These are phyloP conservation scores for Moniliophthora roreri DNA, from an alignment of 1,284 basidiomycete species.

Conservation along the genomic window DNA sequence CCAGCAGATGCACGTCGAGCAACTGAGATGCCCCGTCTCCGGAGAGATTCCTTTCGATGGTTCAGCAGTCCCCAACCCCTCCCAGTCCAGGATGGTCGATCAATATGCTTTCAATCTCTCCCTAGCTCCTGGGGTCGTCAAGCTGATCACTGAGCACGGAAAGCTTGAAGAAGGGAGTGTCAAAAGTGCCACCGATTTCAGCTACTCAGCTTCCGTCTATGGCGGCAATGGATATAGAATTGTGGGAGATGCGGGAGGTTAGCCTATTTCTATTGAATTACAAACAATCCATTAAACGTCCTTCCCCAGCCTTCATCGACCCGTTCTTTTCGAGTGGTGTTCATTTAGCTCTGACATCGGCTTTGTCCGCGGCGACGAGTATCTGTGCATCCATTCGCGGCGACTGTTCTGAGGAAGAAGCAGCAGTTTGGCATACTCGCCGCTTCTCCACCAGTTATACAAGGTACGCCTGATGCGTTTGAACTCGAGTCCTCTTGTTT, in stretches of 20 bases:
- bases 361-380: slow-evolving; percentile 52
- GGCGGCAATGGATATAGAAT: slow-evolving; percentile 50
- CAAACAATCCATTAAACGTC: background rate
- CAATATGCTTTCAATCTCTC: slow-evolving; percentile 40
- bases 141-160: slow-evolving; percentile 40
- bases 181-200: slow-evolving; percentile 52
- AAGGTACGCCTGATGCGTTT: slow-evolving; percentile 33
- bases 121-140: slow-evolving; percentile 43
- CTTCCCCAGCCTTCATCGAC: slow-evolving; percentile 56
- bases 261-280: slow-evolving; percentile 16
- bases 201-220: slow-evolving; percentile 52
- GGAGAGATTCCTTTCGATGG: slow-evolving; percentile 1
- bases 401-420: slow-evolving; percentile 47
- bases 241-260: slow-evolving; percentile 61
- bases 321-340: slow-evolving; percentile 65
- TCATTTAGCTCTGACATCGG: slow-evolving; percentile 60
- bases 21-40: slow-evolving; percentile 1
- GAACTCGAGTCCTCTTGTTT: background rate
- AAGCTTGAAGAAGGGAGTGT: slow-evolving; percentile 32
- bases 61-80: slow-evolving; percentile 20
- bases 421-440: slow-evolving; percentile 47
- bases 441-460: slow-evolving; percentile 57
- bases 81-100: slow-evolving; percentile 25
- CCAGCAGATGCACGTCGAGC: slow-evolving; percentile 30
- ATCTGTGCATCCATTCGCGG: slow-evolving; percentile 53